Percentiles rank a stretch among this genome's conserved stretches.
Conservation (phyloP, 805 yeast genomes). For the Metschnikowia vanudenii region DNA sequence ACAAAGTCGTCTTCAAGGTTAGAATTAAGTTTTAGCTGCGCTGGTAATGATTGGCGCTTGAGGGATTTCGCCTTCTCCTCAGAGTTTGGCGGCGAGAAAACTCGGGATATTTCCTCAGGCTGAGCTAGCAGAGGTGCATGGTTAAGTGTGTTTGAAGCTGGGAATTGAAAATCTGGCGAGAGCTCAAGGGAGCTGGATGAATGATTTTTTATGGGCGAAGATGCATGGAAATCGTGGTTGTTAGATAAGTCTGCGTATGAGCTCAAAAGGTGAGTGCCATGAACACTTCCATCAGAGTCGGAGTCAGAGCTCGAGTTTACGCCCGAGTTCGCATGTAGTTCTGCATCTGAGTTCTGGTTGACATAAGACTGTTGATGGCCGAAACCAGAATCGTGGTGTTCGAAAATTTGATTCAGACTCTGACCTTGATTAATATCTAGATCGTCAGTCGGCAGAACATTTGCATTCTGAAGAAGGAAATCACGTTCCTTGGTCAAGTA, state of each 20-base stretch:
- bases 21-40: conserved; percentile 23
- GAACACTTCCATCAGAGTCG: conserved; percentile 22
- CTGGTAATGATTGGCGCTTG: conserved; percentile 39
- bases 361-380: background rate
- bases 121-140: background rate
- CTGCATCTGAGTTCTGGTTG: conserved; percentile 2
- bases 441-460: conserved; percentile 2
- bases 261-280: conserved; percentile 23
- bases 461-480: conserved; percentile 12
- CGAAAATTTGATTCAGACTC: background rate
- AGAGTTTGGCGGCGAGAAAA: conserved; percentile 32
- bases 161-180: conserved; percentile 6
- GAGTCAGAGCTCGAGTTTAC: conserved; percentile 9
- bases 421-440: background rate
- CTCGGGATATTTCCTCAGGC: background rate
- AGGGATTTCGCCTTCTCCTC: conserved; percentile 27
- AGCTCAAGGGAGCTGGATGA: conserved; percentile 2
- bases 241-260: conserved; percentile 22
- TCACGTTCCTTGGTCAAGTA: conserved; percentile 39
- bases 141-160: background rate
- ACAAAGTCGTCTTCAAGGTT: conserved; percentile 35
- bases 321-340: background rate
- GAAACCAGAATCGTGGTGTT: no score
- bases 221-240: conserved; percentile 19
- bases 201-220: conserved; percentile 28